Percentiles rank a stretch among this genome's conserved stretches.
Evolutionary conservation across 73 alveolate species (phyloP).

Genomic region (Paramecium primaurelia): DNA sequence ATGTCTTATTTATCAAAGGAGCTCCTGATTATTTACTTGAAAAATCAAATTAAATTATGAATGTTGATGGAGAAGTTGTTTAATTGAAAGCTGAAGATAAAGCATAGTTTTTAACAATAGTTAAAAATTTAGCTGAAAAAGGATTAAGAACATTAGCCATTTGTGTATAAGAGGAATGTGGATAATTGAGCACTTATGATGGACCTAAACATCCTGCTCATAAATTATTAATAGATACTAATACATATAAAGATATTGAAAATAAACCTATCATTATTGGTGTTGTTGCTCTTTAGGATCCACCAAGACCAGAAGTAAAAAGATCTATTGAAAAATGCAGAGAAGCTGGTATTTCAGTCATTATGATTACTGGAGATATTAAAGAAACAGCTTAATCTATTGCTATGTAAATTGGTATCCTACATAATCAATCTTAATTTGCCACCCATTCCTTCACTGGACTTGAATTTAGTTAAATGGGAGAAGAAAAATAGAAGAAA

Average conservation of each 20-base stretch:
- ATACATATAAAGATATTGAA: conserved; percentile 67
- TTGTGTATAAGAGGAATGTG: conserved; percentile 55
- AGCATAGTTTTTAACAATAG: neutral
- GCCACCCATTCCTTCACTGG: conserved; percentile 75
- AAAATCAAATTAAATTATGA: conserved; percentile 66
- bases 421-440: conserved; percentile 56
- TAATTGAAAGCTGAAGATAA: neutral
- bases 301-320: conserved; percentile 95
- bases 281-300: conserved; percentile 91
- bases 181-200: conserved; percentile 63
- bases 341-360: conserved; percentile 97
- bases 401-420: conserved; percentile 90
- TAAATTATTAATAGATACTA: conserved; percentile 37
- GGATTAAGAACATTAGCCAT: conserved; percentile 71
- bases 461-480: conserved; percentile 69
- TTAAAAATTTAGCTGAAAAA: conserved; percentile 43
- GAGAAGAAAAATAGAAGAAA: conserved; percentile 61
- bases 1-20: conserved; percentile 90
- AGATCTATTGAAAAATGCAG: conserved; percentile 88
- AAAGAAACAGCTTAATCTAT: conserved; percentile 96
- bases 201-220: conserved; percentile 74
- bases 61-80: conserved; percentile 61
- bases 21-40: conserved; percentile 93
- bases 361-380: conserved; percentile 98
- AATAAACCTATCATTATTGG: conserved; percentile 83